Base-by-base conservation (phyloP, 805 yeast species). In the Huiozyma naganishii region DNA sequence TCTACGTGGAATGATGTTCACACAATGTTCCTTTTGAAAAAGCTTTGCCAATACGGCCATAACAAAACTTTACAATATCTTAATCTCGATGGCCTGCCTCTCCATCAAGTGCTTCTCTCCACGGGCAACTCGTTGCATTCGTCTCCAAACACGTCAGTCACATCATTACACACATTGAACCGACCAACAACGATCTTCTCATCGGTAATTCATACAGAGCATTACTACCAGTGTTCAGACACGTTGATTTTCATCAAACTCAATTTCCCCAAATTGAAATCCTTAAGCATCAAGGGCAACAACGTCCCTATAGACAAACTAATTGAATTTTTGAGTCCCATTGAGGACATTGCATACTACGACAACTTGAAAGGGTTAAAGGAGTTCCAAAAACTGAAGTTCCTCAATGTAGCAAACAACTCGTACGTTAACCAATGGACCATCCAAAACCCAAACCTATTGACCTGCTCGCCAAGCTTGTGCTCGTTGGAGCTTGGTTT, bases 391-490 rank as follows among this genome's bases (percentile, higher is more conserved):
- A 54, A 61, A 35, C 57, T 86, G 44, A 71, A 70, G 45, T 80
- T 73, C 57, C 62, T 87, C 27, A 92, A 86, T 57, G 55, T 86
- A 13, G 71, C 84, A 9, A 82, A 82, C 27, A 77, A 80, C 55
- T 72, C 76, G 37, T 63, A 69, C 47, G 65, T 84, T 40, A 76
- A 72, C 33, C 65, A 80, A 45, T 77, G 87, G 79, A 70, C 79
- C 1, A 58, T 78, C 8, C 80, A 76, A 43, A 69, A 69, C 48
- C 65, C 70, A 11, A 61, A 59, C 8, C 59, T 75, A 37, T 61
- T 76, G 32, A 66, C 70, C 27, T 61, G 71, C 40, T 73, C 74
- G 37, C 64, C 70, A 3, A 58, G 69, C n/a, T 65, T 85, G 33
- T 65, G 67, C 37, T 82, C 85, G 4, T 65, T 83, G 47, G 96